phyloP scores from a whole-genome alignment of 2,329 filamentous ascomycete genomes.

The Phialophora expanda region DNA sequence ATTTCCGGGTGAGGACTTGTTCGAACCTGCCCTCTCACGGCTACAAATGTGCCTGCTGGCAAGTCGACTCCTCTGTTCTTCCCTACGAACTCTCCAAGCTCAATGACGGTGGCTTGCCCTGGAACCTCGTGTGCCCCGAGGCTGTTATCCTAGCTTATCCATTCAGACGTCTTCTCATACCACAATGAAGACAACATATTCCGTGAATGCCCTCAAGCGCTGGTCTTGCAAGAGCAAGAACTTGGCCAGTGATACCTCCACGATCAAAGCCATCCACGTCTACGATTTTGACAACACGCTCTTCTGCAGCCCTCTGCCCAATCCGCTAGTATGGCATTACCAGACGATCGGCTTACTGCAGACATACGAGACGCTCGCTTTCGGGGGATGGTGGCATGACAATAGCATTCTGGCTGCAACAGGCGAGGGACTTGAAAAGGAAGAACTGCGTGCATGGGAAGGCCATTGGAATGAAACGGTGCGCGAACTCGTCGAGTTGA shows the following conservation, averaged over 20 bases:
- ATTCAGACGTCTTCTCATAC: not conserved
- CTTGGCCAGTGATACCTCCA: slow-evolving; percentile 66
- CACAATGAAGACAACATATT: slow-evolving; percentile 49
- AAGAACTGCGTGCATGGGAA: slow-evolving; percentile 83
- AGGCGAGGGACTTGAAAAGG: slow-evolving; percentile 78
- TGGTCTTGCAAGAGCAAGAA: slow-evolving; percentile 77
- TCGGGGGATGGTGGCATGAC: slow-evolving; percentile 98
- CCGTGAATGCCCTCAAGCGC: slow-evolving; percentile 75
- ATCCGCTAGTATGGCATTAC: slow-evolving; percentile 82
- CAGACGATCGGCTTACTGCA: slow-evolving; percentile 77
- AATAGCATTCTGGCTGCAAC: slow-evolving; percentile 82
- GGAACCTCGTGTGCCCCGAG: not conserved
- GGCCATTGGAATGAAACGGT: slow-evolving; percentile 98
- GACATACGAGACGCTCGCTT: slow-evolving; percentile 74
- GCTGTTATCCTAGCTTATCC: not conserved
- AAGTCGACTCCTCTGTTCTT: slow-evolving; percentile 7
- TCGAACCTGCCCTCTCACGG: not conserved
- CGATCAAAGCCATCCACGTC: slow-evolving; percentile 81
- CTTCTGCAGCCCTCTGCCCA: slow-evolving; percentile 89
- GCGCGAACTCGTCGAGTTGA: slow-evolving; percentile 76
- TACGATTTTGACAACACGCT: slow-evolving; percentile 99
- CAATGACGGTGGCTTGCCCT: slow-evolving; percentile 15
- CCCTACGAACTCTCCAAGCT: not conserved
- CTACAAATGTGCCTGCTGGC: slow-evolving; percentile 11
- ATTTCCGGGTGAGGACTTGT: not conserved